Percentiles rank a stretch among this genome's conserved stretches.
Evolutionary conservation across 768 basidiomycete genomes (phyloP).

Genomic region (Chalciporus sphaerocephalus): DNA sequence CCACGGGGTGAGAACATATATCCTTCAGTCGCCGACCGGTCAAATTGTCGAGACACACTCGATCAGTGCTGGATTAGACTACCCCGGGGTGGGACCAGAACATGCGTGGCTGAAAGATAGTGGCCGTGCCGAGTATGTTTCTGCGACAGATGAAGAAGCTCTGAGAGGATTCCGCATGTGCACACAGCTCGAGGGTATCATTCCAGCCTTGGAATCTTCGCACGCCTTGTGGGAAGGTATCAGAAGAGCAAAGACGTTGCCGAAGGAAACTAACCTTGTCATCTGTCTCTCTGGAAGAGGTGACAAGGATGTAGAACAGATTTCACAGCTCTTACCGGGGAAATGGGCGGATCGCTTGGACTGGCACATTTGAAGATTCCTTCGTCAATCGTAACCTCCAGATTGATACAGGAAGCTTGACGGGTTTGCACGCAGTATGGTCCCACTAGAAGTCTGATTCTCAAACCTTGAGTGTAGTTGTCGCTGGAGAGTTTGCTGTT

Average conservation of each 20-base stretch:
- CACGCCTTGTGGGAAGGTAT: constrained; percentile 98
- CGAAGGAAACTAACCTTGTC: constrained; percentile 83
- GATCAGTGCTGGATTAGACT: constrained; percentile 93
- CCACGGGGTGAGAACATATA: constrained; percentile 93
- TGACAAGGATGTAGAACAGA: constrained; percentile 97
- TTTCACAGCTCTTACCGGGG: constrained; percentile 81
- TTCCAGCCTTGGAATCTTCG: constrained; percentile 93
- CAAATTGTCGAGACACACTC: constrained; percentile 98
- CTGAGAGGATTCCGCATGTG: constrained; percentile 87
- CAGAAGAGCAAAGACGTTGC: constrained; percentile 74
- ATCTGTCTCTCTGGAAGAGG: constrained; percentile 93
- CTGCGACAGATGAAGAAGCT: constrained; percentile 91
- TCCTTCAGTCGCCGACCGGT: constrained; percentile 82
- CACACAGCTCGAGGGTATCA: constrained; percentile 94
- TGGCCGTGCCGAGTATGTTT: constrained; percentile 88
- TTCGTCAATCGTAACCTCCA: no score
- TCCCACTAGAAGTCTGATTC: no score
- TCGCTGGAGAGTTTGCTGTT: no score
- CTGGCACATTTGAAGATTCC: no score
- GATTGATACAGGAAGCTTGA: no score
- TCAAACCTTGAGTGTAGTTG: no score
- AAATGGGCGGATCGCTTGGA: constrained; percentile 93
- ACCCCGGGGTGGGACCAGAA: constrained; percentile 97
- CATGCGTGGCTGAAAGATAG: constrained; percentile 97
- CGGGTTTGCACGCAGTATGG: no score